Evolutionary conservation across 495 filamentous ascomycete species (phyloP).

Genomic region (Chaetomidium leptoderma): DNA sequence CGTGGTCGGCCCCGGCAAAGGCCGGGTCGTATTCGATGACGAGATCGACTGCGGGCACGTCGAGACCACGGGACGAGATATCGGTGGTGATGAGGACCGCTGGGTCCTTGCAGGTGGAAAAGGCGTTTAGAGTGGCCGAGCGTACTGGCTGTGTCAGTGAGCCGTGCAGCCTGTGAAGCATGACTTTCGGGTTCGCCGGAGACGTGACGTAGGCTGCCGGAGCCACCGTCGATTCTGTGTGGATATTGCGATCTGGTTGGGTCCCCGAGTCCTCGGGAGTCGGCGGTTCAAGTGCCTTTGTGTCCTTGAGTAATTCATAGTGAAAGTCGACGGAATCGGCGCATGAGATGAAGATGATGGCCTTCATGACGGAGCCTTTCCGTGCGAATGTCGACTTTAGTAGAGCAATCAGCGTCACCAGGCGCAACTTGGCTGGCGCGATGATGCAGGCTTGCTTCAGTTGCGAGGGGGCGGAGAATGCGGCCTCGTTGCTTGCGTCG

Average conservation of each 20-base stretch:
- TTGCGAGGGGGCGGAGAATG: conserved; percentile 85
- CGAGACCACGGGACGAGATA: conserved; percentile 88
- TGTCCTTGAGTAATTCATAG: conserved; percentile 75
- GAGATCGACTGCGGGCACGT: conserved; percentile 88
- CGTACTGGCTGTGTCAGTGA: conserved; percentile 85
- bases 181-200: conserved; percentile 51
- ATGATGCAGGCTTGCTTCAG: conserved; percentile 86
- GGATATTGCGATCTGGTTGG: conserved; percentile 23
- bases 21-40: conserved; percentile 94
- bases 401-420: conserved; percentile 79
- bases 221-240: conserved; percentile 41
- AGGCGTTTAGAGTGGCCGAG: conserved; percentile 75
- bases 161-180: conserved; percentile 84
- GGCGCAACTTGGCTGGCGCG: conserved; percentile 79
- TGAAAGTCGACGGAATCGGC: conserved; percentile 97
- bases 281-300: conserved; percentile 29
- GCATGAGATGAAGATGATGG: conserved; percentile 93
- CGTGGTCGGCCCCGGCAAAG: conserved; percentile 83
- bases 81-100: conserved; percentile 88
- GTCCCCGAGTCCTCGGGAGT: conserved; percentile 25
- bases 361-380: conserved; percentile 85
- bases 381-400: conserved; percentile 82
- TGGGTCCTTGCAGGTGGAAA: conserved; percentile 60
- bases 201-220: conserved; percentile 48
- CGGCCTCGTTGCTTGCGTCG: conserved; percentile 46